phyloP scores from a whole-genome alignment of 83 land plant species.

The Picea abies region DNA sequence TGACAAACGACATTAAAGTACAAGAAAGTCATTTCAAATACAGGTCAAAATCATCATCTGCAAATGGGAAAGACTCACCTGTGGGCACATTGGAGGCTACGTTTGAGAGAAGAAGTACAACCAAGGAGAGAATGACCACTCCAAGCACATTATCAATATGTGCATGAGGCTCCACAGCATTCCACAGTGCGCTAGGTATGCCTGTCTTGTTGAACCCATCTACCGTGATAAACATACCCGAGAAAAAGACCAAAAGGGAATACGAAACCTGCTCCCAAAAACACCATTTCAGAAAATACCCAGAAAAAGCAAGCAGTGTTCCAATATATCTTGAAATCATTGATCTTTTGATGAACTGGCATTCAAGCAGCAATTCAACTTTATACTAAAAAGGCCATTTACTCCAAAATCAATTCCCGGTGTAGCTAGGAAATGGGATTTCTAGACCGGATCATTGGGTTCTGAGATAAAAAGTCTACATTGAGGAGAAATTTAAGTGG shows the following conservation, averaged over 20 bases:
- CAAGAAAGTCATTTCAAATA: neutral
- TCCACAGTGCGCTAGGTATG: constrained; percentile 66
- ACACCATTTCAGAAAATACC: constrained; percentile 1
- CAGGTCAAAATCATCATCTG: neutral
- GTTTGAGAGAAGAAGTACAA: constrained; percentile 69
- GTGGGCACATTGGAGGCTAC: constrained; percentile 89
- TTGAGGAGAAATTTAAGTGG: neutral
- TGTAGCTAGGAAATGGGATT: constrained; percentile 1
- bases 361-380: constrained; percentile 1
- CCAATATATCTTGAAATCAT: neutral
- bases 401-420: neutral
- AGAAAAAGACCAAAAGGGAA: constrained; percentile 80
- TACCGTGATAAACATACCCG: constrained; percentile 87
- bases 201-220: constrained; percentile 80
- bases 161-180: constrained; percentile 70
- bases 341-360: neutral
- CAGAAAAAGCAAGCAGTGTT: neutral
- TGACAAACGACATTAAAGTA: too few species aligned
- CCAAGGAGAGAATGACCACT: constrained; percentile 44
- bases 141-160: constrained; percentile 50
- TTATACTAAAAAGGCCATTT: neutral
- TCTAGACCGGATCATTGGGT: neutral
- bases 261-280: constrained; percentile 70
- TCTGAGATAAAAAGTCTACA: neutral
- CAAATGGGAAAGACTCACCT: constrained; percentile 37